Evolutionary conservation across 805 yeast genomes (phyloP).

Genomic region (Lipomyces spencermartinsiae): DNA sequence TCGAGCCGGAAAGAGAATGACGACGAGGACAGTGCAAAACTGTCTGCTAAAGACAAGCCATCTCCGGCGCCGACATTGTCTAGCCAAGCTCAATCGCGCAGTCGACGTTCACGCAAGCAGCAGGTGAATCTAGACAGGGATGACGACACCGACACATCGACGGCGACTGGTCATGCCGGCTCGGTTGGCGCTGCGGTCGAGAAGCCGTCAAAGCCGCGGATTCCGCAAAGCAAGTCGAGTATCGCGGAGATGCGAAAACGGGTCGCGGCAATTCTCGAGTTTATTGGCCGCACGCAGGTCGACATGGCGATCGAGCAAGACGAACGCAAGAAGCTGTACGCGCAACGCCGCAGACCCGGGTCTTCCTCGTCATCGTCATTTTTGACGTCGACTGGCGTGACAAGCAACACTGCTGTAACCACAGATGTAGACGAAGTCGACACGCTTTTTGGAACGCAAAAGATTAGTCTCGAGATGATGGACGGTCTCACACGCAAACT

Average conservation of each 20-base stretch:
- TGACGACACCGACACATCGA: conserved; percentile 21
- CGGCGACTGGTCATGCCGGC: conserved; percentile 2
- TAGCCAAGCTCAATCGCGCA: neutral
- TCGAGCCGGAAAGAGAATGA: neutral
- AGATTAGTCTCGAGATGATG: conserved; percentile 67
- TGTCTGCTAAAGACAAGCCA: conserved; percentile 2
- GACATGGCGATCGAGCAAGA: conserved; percentile 78
- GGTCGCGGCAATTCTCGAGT: conserved; percentile 88
- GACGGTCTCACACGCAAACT: conserved; percentile 75
- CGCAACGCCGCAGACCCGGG: conserved; percentile 41
- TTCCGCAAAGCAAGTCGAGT: conserved; percentile 77
- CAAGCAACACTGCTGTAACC: conserved; percentile 13
- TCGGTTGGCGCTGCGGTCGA: conserved; percentile 43
- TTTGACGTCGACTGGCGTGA: conserved; percentile 11
- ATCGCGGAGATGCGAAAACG: conserved; percentile 86
- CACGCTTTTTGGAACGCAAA: conserved; percentile 56
- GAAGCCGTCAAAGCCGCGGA: conserved; percentile 81
- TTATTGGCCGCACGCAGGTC: conserved; percentile 82
- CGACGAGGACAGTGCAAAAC: neutral
- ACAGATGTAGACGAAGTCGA: conserved; percentile 45
- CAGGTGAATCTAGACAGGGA: conserved; percentile 7
- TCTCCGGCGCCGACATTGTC: conserved; percentile 2
- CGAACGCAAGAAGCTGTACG: conserved; percentile 58
- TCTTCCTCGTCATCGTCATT: neutral
- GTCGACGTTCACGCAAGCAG: conserved; percentile 6